A percentile compares a stretch with the other conserved stretches of the same genome.
These are phyloP conservation scores for Clavispora fructus DNA, from an alignment of 805 yeast genomes.

Conservation along the genomic window DNA sequence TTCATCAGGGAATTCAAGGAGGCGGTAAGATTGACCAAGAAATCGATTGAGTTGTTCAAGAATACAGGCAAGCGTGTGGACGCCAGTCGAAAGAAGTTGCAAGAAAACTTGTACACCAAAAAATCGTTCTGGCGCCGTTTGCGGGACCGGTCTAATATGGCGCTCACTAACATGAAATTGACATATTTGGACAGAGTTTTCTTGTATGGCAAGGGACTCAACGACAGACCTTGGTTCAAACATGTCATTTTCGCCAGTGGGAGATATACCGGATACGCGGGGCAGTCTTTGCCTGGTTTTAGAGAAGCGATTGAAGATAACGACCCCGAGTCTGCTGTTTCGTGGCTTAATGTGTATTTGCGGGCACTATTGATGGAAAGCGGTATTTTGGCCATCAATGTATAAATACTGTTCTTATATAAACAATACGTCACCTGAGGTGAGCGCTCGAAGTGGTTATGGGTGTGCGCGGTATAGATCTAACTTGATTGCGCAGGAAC, in stretches of 20 bases:
- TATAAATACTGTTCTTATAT: not conserved
- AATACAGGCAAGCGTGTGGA: conserved; percentile 8
- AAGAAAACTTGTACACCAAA: conserved; percentile 14
- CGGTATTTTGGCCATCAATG: not conserved
- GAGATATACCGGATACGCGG: conserved; percentile 56
- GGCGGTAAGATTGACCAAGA: conserved; percentile 3
- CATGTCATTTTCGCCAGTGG: conserved; percentile 59
- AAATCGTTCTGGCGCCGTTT: conserved; percentile 20
- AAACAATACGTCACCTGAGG: too few species aligned
- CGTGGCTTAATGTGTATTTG: conserved; percentile 28
- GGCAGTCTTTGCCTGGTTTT: conserved; percentile 52
- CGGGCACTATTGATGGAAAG: not conserved
- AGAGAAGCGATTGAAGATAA: conserved; percentile 49
- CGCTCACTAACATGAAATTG: conserved; percentile 34
- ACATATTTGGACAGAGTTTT: conserved; percentile 42
- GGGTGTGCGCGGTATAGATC: too few species aligned
- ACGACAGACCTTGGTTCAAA: conserved; percentile 51
- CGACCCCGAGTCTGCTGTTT: conserved; percentile 27
- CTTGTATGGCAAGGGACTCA: conserved; percentile 43
- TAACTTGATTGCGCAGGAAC: too few species aligned
- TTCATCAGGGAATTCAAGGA: conserved; percentile 2
- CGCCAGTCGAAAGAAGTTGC: conserved; percentile 9
- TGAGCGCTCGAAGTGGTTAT: too few species aligned
- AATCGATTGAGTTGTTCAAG: conserved; percentile 4
- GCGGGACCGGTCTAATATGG: conserved; percentile 15